Evolutionary conservation across 2,329 filamentous ascomycete genomes (phyloP).

Genomic region (Scedosporium dehoogii): DNA sequence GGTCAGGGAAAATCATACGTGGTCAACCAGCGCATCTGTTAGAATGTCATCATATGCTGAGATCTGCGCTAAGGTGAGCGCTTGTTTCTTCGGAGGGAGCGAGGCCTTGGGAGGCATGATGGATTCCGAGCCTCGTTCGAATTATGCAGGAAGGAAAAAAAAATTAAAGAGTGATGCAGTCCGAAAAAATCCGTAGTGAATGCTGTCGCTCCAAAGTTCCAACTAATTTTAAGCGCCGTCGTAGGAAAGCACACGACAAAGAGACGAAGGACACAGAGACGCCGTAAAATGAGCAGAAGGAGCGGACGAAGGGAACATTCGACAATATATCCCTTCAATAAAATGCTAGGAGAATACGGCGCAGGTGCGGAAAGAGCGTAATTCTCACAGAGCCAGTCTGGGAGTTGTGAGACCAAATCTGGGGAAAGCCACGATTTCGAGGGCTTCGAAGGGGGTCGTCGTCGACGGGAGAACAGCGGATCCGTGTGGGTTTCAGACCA

Average conservation of each 20-base stretch:
- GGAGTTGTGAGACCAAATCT: neutral
- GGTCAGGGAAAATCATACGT: constrained; percentile 50
- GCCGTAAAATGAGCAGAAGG: neutral
- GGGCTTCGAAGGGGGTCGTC: neutral
- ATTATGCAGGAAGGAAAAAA: neutral
- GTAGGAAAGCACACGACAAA: neutral
- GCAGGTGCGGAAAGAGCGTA: neutral
- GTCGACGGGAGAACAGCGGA: neutral
- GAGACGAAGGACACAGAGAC: neutral
- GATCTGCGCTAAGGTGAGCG: constrained; percentile 76
- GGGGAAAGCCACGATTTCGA: neutral
- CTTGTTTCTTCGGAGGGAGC: constrained; percentile 46
- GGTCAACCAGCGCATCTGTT: constrained; percentile 90
- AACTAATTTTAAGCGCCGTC: no score
- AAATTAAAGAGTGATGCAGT: neutral
- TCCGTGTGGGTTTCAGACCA: constrained; percentile 4
- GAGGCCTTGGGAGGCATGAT: constrained; percentile 4
- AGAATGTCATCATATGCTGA: constrained; percentile 91
- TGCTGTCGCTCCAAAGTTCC: no score
- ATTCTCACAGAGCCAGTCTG: constrained; percentile 1
- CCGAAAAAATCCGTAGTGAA: neutral
- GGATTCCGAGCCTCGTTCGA: neutral
- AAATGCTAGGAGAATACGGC: neutral
- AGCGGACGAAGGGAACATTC: constrained; percentile 5
- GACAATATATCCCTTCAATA: constrained; percentile 1